phyloP scores from a whole-genome alignment of 495 filamentous ascomycete genomes.

The Tuber indicum region DNA sequence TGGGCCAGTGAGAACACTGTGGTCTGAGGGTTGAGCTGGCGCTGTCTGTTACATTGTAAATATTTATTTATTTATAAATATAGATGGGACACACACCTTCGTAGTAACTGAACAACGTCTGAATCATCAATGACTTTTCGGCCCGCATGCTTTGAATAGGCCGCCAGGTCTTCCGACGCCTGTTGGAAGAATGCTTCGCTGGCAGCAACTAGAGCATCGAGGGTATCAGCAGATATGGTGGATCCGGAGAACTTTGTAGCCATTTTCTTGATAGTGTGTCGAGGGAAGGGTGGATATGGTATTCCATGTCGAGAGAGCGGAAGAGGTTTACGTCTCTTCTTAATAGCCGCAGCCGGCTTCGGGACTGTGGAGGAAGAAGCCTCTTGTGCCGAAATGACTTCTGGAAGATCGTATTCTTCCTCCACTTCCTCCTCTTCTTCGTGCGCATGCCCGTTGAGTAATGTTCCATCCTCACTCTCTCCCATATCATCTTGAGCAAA shows the following conservation, averaged over 20 bases:
- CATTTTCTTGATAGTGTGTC: slow-evolving; percentile 64
- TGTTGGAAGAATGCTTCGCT: slow-evolving; percentile 89
- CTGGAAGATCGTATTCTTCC: slow-evolving; percentile 36
- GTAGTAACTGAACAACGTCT: slow-evolving; percentile 74
- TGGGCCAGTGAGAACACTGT: slow-evolving; percentile 80
- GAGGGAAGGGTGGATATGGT: slow-evolving; percentile 66
- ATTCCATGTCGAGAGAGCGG: slow-evolving; percentile 67
- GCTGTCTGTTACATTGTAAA: slow-evolving; percentile 57
- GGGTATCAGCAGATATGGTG: slow-evolving; percentile 63
- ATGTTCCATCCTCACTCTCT: background rate
- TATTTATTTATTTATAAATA: slow-evolving; percentile 18
- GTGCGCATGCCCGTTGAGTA: background rate
- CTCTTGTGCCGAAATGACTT: slow-evolving; percentile 24
- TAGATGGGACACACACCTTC: slow-evolving; percentile 56
- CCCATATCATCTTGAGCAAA: slow-evolving; percentile 6
- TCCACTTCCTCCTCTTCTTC: slow-evolving; percentile 31
- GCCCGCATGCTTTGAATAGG: slow-evolving; percentile 73
- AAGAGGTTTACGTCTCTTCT: slow-evolving; percentile 50
- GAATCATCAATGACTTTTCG: slow-evolving; percentile 79
- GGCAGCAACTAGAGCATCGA: slow-evolving; percentile 67
- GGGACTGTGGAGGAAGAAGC: slow-evolving; percentile 35
- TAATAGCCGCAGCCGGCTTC: slow-evolving; percentile 24
- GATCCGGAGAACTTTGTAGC: slow-evolving; percentile 59
- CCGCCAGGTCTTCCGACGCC: slow-evolving; percentile 66
- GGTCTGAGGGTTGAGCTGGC: slow-evolving; percentile 61